These are phyloP conservation scores for Otatea glauca DNA, from an alignment of 176 grass and related monocot genomes.

Conservation along the genomic window DNA sequence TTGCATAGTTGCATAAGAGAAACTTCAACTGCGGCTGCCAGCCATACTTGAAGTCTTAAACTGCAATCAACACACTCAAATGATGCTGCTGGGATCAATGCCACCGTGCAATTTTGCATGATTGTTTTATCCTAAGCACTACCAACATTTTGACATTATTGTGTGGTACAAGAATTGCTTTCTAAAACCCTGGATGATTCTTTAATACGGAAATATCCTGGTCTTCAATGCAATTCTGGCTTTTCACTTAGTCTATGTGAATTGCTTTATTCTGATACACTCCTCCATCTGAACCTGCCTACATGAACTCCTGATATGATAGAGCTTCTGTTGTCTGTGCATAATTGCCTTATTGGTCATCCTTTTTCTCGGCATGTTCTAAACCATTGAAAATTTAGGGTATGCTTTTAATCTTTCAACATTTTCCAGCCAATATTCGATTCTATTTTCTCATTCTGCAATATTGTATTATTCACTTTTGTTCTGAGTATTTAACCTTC, in stretches of 20 bases:
- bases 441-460: slow-evolving; percentile 22
- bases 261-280: neutral
- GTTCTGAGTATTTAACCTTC: slow-evolving; percentile 37
- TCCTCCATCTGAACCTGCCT: slow-evolving; percentile 17
- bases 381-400: slow-evolving; percentile 8
- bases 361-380: slow-evolving; percentile 3
- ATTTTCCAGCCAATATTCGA: slow-evolving; percentile 25
- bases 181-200: slow-evolving; percentile 16
- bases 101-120: neutral
- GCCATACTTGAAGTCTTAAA: slow-evolving; percentile 19
- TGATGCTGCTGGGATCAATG: neutral
- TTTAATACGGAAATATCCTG: neutral
- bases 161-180: neutral
- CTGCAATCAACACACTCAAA: neutral
- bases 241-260: slow-evolving; percentile 8
- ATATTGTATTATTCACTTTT: slow-evolving; percentile 18
- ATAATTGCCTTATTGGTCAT: slow-evolving; percentile 12
- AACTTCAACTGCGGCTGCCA: slow-evolving; percentile 3
- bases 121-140: slow-evolving; percentile 13
- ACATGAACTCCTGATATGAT: slow-evolving; percentile 12
- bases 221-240: neutral
- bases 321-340: neutral
- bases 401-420: neutral
- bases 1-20: neutral
- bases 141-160: slow-evolving; percentile 10